phyloP scores from a whole-genome alignment of 1,284 basidiomycete species.

The Ustilago sp. region DNA sequence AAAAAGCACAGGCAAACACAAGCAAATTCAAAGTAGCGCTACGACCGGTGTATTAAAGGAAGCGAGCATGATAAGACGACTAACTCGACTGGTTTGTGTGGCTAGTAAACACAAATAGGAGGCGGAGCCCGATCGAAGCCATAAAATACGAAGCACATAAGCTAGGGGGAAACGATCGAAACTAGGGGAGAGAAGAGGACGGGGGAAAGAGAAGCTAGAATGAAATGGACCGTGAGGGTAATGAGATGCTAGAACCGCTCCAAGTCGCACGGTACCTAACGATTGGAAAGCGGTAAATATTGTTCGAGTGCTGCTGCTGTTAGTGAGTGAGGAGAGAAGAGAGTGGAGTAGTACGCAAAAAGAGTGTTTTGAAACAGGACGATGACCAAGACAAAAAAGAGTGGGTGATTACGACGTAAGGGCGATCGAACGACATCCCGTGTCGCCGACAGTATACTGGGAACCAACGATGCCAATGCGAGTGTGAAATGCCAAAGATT shows the following conservation, averaged over 20 bases:
- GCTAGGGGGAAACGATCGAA: slow-evolving; percentile 9
- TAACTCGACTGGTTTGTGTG: slow-evolving; percentile 16
- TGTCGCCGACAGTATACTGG: slow-evolving; percentile 23
- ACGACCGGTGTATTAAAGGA: slow-evolving; percentile 47
- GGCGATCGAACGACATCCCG: slow-evolving; percentile 26
- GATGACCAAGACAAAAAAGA: slow-evolving; percentile 30
- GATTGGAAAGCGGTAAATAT: slow-evolving; percentile 10
- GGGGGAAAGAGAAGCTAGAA: slow-evolving; percentile 20
- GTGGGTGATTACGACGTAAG: slow-evolving; percentile 11
- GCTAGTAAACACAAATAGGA: slow-evolving; percentile 9
- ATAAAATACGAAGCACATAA: slow-evolving; percentile 19
- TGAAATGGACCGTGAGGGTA: slow-evolving; percentile 6
- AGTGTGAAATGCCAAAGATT: slow-evolving; percentile 13
- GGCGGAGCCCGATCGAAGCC: slow-evolving; percentile 24
- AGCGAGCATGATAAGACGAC: slow-evolving; percentile 24
- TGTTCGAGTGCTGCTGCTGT: slow-evolving; percentile 39
- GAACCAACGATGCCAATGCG: slow-evolving; percentile 16
- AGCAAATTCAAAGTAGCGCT: slow-evolving; percentile 16
- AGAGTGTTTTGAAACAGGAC: slow-evolving; percentile 11
- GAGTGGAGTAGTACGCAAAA: slow-evolving; percentile 19
- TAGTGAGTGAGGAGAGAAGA: slow-evolving; percentile 15
- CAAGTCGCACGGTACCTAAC: slow-evolving; percentile 22
- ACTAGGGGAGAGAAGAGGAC: background rate
- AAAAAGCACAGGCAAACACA: background rate
- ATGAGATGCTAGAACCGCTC: slow-evolving; percentile 10